A percentile compares a stretch with the other conserved stretches of the same genome.
Conservation (phyloP, 2,329 filamentous ascomycete genomes). For the Trichoderma breve region DNA sequence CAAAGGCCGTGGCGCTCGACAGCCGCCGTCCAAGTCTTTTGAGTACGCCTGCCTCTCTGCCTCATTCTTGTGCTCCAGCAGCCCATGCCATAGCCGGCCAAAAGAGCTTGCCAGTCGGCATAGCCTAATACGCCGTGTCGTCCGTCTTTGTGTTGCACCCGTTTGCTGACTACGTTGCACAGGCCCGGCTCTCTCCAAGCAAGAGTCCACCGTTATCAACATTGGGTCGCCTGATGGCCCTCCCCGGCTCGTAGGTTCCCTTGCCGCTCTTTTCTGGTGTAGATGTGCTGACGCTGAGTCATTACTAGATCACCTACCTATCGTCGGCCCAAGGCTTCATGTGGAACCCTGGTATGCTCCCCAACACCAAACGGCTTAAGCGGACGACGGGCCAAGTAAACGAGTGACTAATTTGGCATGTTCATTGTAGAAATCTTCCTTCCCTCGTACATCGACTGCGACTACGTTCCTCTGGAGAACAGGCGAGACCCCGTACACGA, state of each 20-base stretch:
- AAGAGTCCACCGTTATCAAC: constrained; percentile 78
- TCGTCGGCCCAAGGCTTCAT: constrained; percentile 77
- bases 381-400: neutral
- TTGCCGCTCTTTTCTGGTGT: neutral
- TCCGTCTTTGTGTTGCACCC: constrained; percentile 5
- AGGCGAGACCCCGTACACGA: constrained; percentile 75
- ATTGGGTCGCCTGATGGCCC: constrained; percentile 72
- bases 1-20: constrained; percentile 45
- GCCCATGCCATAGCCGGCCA: neutral
- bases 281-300: neutral
- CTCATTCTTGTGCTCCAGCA: neutral
- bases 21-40: constrained; percentile 60
- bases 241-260: constrained; percentile 63
- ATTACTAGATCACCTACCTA: constrained; percentile 69
- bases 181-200: constrained; percentile 70
- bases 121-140: constrained; percentile 6
- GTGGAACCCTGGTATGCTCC: constrained; percentile 69
- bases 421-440: constrained; percentile 67
- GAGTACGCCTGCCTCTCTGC: constrained; percentile 43
- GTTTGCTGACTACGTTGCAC: constrained; percentile 31
- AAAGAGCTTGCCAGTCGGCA: neutral
- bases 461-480: constrained; percentile 72
- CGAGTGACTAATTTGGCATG: neutral
- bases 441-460: constrained; percentile 72
- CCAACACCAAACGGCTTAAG: neutral